A percentile compares a stretch with the other conserved stretches of the same genome.
phyloP scores from a whole-genome alignment of 169 alveolate genomes.

The Amoebophrya sp. region DNA sequence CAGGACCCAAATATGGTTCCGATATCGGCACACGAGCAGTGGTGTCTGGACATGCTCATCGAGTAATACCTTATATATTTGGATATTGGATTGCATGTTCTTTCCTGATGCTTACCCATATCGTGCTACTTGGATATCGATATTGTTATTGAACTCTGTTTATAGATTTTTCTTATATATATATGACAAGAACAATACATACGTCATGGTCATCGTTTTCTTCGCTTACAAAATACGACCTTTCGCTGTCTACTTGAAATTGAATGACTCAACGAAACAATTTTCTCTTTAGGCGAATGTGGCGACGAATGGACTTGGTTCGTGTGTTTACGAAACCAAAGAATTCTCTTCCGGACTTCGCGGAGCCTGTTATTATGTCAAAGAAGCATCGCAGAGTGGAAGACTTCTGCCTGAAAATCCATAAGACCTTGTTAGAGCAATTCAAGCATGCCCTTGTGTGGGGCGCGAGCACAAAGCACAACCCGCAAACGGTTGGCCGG shows the following conservation, averaged over 20 bases:
- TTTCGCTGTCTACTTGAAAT: neutral
- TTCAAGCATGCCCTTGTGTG: neutral
- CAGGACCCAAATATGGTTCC: neutral
- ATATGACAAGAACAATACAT: neutral
- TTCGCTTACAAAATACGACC: neutral
- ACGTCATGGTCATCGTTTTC: neutral
- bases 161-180: neutral
- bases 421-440: no score
- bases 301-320: conserved; percentile 92
- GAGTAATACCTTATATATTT: conserved; percentile 49
- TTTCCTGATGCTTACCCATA: neutral
- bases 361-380: conserved; percentile 41
- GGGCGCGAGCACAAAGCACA: conserved; percentile 74
- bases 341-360: conserved; percentile 47
- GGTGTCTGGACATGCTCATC: conserved; percentile 53
- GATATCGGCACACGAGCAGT: neutral
- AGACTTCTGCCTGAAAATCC: no score
- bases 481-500: conserved; percentile 91
- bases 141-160: neutral
- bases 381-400: neutral
- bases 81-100: neutral
- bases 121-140: neutral
- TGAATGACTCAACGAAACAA: no score
- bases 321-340: conserved; percentile 95
- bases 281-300: conserved; percentile 83